These are phyloP conservation scores for Phragmites australis DNA, from an alignment of 176 grass and related monocot species.

Conservation along the genomic window DNA sequence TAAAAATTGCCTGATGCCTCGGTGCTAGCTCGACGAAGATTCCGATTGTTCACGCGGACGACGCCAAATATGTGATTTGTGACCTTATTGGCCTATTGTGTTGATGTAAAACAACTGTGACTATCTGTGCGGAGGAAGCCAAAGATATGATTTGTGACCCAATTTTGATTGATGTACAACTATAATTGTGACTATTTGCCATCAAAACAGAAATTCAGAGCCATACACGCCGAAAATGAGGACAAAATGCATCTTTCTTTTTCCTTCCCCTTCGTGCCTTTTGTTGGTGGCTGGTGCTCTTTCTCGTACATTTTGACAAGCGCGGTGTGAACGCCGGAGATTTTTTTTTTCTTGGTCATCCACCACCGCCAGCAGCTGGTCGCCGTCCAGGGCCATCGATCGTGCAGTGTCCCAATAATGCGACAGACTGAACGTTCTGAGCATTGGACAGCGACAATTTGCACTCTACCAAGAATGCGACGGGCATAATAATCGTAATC, in stretches of 20 bases:
- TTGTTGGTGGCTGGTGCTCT: conserved; percentile 25
- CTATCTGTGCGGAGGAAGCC: background rate
- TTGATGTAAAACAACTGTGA: background rate
- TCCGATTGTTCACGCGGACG: background rate
- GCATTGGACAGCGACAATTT: conserved; percentile 13
- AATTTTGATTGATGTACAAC: conserved; percentile 27
- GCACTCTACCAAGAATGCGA: conserved; percentile 8
- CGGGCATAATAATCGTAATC: background rate
- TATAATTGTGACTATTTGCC: background rate
- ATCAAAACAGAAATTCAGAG: background rate
- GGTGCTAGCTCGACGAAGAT: background rate
- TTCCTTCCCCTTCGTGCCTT: background rate
- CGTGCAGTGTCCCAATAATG: conserved; percentile 32
- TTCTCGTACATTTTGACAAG: conserved; percentile 28
- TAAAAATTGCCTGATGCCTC: conserved; percentile 39
- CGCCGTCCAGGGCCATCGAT: background rate
- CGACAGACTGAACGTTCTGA: conserved; percentile 27
- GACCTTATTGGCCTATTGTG: background rate
- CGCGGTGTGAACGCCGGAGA: conserved; percentile 18
- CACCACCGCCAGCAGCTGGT: conserved; percentile 26
- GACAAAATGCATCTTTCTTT: conserved; percentile 27
- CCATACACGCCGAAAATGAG: conserved; percentile 25
- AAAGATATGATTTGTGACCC: background rate
- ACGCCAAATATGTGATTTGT: background rate
- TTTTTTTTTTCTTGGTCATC: conserved; percentile 21